Percentiles rank a stretch among this genome's conserved stretches.
Conservation (phyloP, 306 rosid species). For the Arachis hypogaea region DNA sequence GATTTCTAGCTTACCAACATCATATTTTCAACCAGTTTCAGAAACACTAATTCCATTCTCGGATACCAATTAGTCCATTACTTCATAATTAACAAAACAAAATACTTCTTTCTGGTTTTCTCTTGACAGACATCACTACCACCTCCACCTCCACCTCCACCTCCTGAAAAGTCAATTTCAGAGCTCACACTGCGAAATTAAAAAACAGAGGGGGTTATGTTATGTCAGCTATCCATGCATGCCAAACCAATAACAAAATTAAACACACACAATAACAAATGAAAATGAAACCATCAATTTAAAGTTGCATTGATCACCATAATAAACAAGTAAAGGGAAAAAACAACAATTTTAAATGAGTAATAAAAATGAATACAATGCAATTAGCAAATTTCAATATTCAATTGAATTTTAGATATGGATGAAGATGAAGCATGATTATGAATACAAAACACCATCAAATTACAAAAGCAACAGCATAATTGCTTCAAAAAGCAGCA, state of each 20-base stretch:
- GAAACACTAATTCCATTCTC: neutral
- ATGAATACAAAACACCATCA: neutral
- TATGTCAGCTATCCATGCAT: slow-evolving; percentile 27
- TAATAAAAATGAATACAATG: neutral
- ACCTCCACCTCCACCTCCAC: slow-evolving; percentile 28
- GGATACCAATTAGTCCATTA: neutral
- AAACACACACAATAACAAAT: neutral
- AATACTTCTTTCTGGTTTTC: slow-evolving; percentile 59
- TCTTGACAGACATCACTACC: slow-evolving; percentile 40
- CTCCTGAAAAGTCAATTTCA: slow-evolving; percentile 49
- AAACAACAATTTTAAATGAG: neutral
- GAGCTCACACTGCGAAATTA: slow-evolving; percentile 34
- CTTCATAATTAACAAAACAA: neutral
- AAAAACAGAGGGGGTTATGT: neutral
- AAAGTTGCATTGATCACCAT: slow-evolving; percentile 1
- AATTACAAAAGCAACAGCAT: neutral
- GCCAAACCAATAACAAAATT: slow-evolving; percentile 1
- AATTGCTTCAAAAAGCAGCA: neutral
- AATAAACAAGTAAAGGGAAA: neutral
- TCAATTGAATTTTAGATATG: neutral
- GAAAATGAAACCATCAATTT: neutral
- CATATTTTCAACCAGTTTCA: neutral
- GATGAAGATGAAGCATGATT: too few relatives aligned
- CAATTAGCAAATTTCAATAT: neutral
- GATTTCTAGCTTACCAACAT: neutral